phyloP scores from a whole-genome alignment of 2,329 filamentous ascomycete species.

The Ceratocystis ficicola region DNA sequence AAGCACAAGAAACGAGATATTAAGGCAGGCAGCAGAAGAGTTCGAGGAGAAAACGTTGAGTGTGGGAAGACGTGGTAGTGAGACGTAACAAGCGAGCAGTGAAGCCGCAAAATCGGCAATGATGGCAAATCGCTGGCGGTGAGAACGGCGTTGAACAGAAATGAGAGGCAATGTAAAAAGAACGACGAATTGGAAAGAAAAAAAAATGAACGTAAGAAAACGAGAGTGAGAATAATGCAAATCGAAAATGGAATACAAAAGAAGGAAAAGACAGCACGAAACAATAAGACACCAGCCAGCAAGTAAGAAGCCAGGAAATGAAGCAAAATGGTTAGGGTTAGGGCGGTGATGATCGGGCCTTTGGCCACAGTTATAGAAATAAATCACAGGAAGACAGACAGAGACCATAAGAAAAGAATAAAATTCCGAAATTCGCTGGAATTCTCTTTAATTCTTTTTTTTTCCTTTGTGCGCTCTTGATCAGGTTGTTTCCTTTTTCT shows the following conservation, averaged over 20 bases:
- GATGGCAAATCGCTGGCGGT: neutral
- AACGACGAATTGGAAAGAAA: neutral
- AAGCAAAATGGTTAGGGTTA: neutral
- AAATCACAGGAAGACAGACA: no score
- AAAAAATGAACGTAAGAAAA: neutral
- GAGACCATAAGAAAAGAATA: no score
- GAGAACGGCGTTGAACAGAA: neutral
- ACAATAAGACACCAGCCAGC: neutral
- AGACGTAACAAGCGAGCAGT: constrained; percentile 8
- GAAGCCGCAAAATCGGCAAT: neutral
- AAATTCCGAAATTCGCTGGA: neutral
- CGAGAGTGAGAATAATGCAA: neutral
- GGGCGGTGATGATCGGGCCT: neutral
- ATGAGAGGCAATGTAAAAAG: neutral
- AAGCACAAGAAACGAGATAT: neutral
- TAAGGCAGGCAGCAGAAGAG: neutral
- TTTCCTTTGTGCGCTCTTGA: neutral
- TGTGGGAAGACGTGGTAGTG: neutral
- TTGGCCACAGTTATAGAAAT: neutral
- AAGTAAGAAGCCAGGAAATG: neutral
- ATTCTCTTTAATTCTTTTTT: neutral
- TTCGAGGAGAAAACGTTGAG: no score
- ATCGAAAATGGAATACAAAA: neutral
- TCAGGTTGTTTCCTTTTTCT: neutral
- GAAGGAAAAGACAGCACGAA: neutral